Conservation (phyloP, 192 early-diverging fungal genomes). For the Phlyctochytrium planicorne region DNA sequence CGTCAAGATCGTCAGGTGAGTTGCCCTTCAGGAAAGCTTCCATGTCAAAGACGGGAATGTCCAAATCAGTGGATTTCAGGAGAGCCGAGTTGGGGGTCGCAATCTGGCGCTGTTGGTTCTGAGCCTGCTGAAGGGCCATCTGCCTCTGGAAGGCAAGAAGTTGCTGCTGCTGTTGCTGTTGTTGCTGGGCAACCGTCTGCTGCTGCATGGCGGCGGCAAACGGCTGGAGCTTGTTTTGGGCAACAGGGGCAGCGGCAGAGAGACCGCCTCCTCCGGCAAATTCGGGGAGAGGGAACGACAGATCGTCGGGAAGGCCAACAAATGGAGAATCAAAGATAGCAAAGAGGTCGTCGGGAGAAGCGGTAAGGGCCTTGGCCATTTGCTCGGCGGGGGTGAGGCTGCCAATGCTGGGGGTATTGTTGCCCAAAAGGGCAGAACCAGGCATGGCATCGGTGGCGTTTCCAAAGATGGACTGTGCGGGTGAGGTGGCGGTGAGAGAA, state of each 20-base stretch:
- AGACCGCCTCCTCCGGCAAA: not conserved
- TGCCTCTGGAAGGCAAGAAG: conserved; percentile 7
- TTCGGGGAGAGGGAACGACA: not conserved
- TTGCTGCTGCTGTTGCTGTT: not conserved
- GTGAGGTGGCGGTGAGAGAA: not conserved
- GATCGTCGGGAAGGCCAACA: conserved; percentile 6
- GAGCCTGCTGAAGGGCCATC: not conserved
- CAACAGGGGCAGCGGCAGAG: not conserved
- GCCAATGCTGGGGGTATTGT: not conserved
- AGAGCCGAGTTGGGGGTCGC: not conserved
- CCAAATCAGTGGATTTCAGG: conserved; percentile 17
- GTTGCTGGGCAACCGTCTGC: conserved; percentile 1
- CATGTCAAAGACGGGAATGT: conserved; percentile 21
- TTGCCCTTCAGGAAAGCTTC: conserved; percentile 5
- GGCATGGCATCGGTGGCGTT: not conserved
- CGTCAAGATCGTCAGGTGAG: conserved; percentile 23
- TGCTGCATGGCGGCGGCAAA: conserved; percentile 11
- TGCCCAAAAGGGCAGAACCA: not conserved
- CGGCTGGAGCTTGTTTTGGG: not conserved
- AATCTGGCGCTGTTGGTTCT: conserved; percentile 10
- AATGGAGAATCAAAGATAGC: not conserved
- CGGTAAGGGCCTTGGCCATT: not conserved
- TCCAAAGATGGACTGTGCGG: not conserved
- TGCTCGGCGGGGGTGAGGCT: not conserved
- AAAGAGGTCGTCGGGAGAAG: not conserved